A percentile compares a stretch with the other conserved stretches of the same genome.
Evolutionary conservation across 2,329 filamentous ascomycete genomes (phyloP).

Genomic region (Teratosphaeria gauchensis): DNA sequence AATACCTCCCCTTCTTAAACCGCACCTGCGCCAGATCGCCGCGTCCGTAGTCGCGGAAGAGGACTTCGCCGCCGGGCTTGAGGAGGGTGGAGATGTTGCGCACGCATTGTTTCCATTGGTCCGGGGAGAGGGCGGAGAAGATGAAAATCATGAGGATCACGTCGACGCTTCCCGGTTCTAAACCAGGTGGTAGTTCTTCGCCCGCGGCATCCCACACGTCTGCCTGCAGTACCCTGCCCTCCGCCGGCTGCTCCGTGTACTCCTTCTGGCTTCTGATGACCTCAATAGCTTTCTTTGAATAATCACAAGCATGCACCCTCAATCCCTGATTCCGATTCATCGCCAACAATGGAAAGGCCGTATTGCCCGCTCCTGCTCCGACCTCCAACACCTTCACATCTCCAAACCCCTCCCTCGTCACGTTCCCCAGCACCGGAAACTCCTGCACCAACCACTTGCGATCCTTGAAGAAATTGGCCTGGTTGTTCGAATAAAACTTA

Average conservation of each 20-base stretch:
- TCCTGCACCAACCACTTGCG: constrained; percentile 95
- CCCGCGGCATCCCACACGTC: constrained; percentile 90
- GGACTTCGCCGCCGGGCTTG: constrained; percentile 84
- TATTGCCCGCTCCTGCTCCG: constrained; percentile 91
- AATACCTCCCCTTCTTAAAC: constrained; percentile 88
- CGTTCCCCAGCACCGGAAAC: constrained; percentile 74
- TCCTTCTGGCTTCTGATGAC: constrained; percentile 74
- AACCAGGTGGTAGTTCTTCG: constrained; percentile 58
- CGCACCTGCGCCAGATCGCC: constrained; percentile 93
- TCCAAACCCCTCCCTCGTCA: constrained; percentile 62
- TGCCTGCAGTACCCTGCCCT: constrained; percentile 55
- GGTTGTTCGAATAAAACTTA: constrained; percentile 95
- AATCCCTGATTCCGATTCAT: constrained; percentile 74
- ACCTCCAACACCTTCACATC: constrained; percentile 72
- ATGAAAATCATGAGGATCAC: constrained; percentile 94
- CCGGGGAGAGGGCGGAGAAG: constrained; percentile 80
- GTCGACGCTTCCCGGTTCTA: constrained; percentile 73
- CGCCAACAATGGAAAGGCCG: constrained; percentile 80
- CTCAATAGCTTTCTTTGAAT: constrained; percentile 88
- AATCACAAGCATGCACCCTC: constrained; percentile 89
- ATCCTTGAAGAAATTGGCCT: constrained; percentile 96
- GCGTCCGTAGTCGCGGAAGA: constrained; percentile 93
- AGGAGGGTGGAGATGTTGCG: constrained; percentile 71
- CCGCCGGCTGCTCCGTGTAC: constrained; percentile 48
- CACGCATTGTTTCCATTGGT: constrained; percentile 75